Evolutionary conservation across 306 rosid genomes (phyloP), one percentile per base, ranked within the genome.

Genomic region (Quercus aquifolioides): DNA sequence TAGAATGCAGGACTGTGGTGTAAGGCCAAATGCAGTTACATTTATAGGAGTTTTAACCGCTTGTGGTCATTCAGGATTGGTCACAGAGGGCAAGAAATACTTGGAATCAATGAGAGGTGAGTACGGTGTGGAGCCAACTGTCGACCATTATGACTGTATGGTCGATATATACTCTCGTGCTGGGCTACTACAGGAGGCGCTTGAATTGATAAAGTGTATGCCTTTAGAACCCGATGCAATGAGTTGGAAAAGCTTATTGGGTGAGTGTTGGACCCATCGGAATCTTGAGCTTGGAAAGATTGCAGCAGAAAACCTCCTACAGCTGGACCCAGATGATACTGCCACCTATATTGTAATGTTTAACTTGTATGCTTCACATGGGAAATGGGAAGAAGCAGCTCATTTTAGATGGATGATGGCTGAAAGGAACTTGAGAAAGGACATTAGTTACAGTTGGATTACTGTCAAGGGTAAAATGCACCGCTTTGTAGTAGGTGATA

Each of bases 231-330:
- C 92, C 2, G 90, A 88, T 78, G 83, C 84, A 19, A 79, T 86
- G 88, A 88, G 91, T 77, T 90, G 94, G 91, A 88, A 90, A 69
- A 81, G 89, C 65, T 82, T 88, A 65, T 76, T 90, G 72, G 92
- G 92, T 81, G 92, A 92, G 43, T 85, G 92, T 76, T 88, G 92
- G 91, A 90, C 80, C 52, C 87, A 77, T 81, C 65, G 70, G 65
- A 87, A 90, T 75, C 86, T 87, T 69, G 81, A 87, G 78, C 79
- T 88, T 38, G 92, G 81, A 23, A 82, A 78, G 76, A 74, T 83
- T 58, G 92, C 88, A 21, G 88, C 88, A 26, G 88, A 82, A 67
- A 88, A 74, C 51, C 85, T 88, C 52, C 55, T 86, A 69, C 77
- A 54, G 10, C 74, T 84, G 30, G 90, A 90, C 38, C 89, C 90